Conservation (phyloP, 1,139 yeast genomes). For the Diutina neorugosa region DNA sequence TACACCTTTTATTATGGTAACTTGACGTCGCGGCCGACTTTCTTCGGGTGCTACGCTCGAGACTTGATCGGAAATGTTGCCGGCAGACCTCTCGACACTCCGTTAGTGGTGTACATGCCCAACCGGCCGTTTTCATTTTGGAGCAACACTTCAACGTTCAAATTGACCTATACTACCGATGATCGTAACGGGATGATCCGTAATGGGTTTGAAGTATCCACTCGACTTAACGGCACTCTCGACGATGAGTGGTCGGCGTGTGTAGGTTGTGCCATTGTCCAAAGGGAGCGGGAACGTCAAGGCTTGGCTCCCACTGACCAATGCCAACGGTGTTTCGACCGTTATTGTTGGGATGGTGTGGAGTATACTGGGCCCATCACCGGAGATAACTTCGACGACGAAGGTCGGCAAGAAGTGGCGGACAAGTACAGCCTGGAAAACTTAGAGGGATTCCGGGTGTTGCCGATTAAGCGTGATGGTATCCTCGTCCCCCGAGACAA, state of each 20-base stretch:
- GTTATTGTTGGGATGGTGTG: conserved; percentile 79
- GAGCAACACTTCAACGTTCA: conserved; percentile 28
- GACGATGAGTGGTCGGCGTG: conserved; percentile 70
- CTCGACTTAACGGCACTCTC: conserved; percentile 61
- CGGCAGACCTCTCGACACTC: conserved; percentile 15
- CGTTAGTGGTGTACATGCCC: conserved; percentile 27
- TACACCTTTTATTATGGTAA: conserved; percentile 16
- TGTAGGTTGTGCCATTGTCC: conserved; percentile 79
- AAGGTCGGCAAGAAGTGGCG: neutral
- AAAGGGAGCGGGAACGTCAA: conserved; percentile 68
- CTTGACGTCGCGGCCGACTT: conserved; percentile 29
- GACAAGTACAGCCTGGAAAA: neutral
- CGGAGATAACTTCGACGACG: neutral
- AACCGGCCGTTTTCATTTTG: conserved; percentile 19
- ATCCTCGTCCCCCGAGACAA: neutral
- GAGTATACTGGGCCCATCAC: neutral
- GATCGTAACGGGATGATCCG: conserved; percentile 20
- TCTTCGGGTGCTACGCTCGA: conserved; percentile 42
- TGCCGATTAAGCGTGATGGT: neutral
- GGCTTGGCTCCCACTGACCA: conserved; percentile 54
- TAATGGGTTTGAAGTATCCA: conserved; percentile 64
- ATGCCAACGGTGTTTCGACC: conserved; percentile 59
- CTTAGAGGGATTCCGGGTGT: neutral
- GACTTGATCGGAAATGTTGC: conserved; percentile 24
- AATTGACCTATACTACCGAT: conserved; percentile 24